Evolutionary conservation across 768 basidiomycete genomes (phyloP), one percentile per base, ranked within the genome.

Genomic region (Psilocybe tampanensis): DNA sequence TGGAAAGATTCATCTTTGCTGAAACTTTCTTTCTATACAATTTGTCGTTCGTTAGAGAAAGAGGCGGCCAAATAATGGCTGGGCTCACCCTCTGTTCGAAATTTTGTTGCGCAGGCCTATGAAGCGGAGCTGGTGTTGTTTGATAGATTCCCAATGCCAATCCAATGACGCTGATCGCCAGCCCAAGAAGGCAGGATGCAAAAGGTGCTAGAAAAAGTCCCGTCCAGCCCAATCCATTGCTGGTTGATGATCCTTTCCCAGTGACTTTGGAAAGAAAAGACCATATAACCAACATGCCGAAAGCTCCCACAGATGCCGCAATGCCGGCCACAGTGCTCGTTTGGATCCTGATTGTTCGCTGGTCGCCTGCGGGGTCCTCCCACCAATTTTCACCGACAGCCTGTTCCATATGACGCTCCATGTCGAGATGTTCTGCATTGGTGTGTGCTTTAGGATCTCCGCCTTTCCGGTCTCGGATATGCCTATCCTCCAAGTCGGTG

Each of bases 381-480:
- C 75, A 75, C 69, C 74, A 70, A 26, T 65, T 68, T 36, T 67
- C 59, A 36, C 66, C 58, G 41, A 69, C 65, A 42, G 71, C 65
- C 15, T 73, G 67, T 23, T 64, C 54, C 2, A 79, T 47, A 2
- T 72, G 54, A 6, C 62, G 57, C 21, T 70, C 72, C 54, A 78
- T 69, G 8, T 60, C 64, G 3, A 54, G 43, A 52, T 74, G 70
- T 9, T 59, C 59, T 8, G 49, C 51, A 22, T 67, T 66, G 22
- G 65, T 64, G 18, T 61, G 67, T 34, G 58, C 55, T 13, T 60
- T 58, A 21, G 26, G 62, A 17, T 64, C 45, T 2, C 52, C 58
- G 11, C 64, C 65, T 11, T 51, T 50, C 22, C 65, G 53, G 7
- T 62, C 52, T 43, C 49, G 44, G 1, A 60, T 50, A 44, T 66